phyloP scores from a whole-genome alignment of 257 asterid species.

The Solanum microdontum region DNA sequence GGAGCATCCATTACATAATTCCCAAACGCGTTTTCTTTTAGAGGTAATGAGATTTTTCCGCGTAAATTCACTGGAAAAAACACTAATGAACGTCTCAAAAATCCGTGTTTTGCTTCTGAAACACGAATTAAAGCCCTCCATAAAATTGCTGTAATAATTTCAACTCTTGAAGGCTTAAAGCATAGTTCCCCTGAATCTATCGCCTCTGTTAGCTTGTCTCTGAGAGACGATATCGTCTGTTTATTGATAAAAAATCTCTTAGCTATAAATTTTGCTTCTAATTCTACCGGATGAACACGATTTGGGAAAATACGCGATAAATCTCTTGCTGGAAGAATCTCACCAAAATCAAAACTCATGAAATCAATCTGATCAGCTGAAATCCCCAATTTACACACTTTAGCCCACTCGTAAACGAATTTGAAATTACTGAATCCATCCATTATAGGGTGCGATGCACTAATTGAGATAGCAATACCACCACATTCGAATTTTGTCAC shows the following conservation, averaged over 20 bases:
- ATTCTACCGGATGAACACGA: not conserved
- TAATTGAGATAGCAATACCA: not conserved
- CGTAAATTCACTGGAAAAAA: not conserved
- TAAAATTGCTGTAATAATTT: conserved; percentile 1
- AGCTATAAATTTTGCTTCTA: not conserved
- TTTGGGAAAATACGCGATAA: not conserved
- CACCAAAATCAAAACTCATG: not conserved
- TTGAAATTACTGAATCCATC: not conserved
- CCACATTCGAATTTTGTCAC: conserved; percentile 6
- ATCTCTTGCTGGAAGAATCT: not conserved
- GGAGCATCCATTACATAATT: conserved; percentile 1
- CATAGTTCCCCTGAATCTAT: not conserved
- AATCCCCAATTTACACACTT: not conserved
- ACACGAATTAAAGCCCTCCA: conserved; percentile 12
- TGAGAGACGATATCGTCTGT: not conserved
- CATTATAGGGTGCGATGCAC: not conserved
- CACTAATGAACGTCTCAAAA: not conserved
- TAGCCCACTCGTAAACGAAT: conserved; percentile 10
- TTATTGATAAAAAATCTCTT: not conserved
- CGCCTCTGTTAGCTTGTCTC: not conserved
- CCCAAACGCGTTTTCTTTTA: conserved; percentile 1
- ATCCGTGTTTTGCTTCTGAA: not conserved
- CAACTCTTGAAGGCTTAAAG: not conserved
- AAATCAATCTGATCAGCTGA: not conserved
- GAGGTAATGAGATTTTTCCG: not conserved